Evolutionary conservation across 2,329 filamentous ascomycete genomes (phyloP).

Genomic region (Penicillium polonicum): DNA sequence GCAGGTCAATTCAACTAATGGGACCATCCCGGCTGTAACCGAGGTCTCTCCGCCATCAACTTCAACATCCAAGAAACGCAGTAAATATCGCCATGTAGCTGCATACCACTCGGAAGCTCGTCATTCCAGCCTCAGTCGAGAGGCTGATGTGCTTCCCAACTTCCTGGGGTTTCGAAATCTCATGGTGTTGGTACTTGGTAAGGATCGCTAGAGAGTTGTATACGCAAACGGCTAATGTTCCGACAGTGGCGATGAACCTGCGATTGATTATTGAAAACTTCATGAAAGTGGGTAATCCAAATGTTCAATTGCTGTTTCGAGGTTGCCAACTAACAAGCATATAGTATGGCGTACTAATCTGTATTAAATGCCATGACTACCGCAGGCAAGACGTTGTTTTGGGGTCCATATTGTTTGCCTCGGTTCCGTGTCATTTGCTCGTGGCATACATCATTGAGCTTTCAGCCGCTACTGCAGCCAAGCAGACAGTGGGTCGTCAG

Average conservation of each 20-base stretch:
- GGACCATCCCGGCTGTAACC: slow-evolving; percentile 6
- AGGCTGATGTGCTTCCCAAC: slow-evolving; percentile 70
- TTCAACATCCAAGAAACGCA: slow-evolving; percentile 34
- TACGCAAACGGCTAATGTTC: background rate
- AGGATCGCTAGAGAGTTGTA: slow-evolving; percentile 21
- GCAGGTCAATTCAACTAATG: slow-evolving; percentile 5
- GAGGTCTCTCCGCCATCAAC: background rate
- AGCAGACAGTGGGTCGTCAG: slow-evolving; percentile 60
- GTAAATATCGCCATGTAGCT: slow-evolving; percentile 87
- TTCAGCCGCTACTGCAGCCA: slow-evolving; percentile 75
- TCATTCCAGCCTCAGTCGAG: slow-evolving; percentile 82
- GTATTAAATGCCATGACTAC: slow-evolving; percentile 85
- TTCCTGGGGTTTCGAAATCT: slow-evolving; percentile 94
- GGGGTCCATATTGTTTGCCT: slow-evolving; percentile 74
- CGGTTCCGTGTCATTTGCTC: slow-evolving; percentile 88
- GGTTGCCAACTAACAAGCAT: background rate
- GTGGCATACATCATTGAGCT: slow-evolving; percentile 88
- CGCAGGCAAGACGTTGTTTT: slow-evolving; percentile 72
- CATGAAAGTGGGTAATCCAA: slow-evolving; percentile 65
- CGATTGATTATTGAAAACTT: slow-evolving; percentile 95
- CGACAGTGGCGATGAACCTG: slow-evolving; percentile 81
- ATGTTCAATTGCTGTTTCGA: background rate
- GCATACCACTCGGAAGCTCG: slow-evolving; percentile 73
- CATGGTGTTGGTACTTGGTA: slow-evolving; percentile 89
- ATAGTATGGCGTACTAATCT: slow-evolving; percentile 92